phyloP scores from a whole-genome alignment of 176 grass and related monocot species.

The Oryza punctata region DNA sequence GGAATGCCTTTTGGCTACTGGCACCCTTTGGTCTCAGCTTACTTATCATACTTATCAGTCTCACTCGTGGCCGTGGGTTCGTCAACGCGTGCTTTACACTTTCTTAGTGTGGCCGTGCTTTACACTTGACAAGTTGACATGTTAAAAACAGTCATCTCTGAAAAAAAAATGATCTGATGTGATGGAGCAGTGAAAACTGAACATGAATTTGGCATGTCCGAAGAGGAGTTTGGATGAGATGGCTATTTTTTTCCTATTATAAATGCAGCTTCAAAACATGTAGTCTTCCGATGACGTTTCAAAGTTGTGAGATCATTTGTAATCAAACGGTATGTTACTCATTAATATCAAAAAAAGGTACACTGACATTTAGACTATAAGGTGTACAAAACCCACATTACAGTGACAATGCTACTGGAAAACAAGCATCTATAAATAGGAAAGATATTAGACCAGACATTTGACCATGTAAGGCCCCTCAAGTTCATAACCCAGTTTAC shows the following conservation, averaged over 20 bases:
- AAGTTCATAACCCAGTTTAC: constrained; percentile 92
- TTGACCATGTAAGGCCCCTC: constrained; percentile 98
- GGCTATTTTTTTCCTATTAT: neutral
- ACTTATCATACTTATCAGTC: no score
- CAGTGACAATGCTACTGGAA: neutral
- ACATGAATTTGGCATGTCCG: neutral
- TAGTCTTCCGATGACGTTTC: neutral
- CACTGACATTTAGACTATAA: neutral
- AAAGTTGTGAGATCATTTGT: neutral
- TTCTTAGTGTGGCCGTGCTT: neutral
- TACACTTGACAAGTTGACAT: no score
- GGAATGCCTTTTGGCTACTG: no score
- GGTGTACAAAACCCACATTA: constrained; percentile 5
- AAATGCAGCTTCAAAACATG: neutral
- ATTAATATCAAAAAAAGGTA: neutral
- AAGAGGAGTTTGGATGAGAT: neutral
- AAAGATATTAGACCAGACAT: constrained; percentile 39
- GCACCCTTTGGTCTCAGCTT: neutral
- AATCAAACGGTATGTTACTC: neutral
- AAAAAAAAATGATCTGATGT: neutral
- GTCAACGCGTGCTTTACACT: no score
- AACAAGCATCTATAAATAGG: neutral
- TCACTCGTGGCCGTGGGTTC: neutral
- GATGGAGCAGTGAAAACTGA: neutral
- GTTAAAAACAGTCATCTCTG: no score